Evolutionary conservation across 23 red algal species (phyloP).

Genomic region (Gracilaria caudata): DNA sequence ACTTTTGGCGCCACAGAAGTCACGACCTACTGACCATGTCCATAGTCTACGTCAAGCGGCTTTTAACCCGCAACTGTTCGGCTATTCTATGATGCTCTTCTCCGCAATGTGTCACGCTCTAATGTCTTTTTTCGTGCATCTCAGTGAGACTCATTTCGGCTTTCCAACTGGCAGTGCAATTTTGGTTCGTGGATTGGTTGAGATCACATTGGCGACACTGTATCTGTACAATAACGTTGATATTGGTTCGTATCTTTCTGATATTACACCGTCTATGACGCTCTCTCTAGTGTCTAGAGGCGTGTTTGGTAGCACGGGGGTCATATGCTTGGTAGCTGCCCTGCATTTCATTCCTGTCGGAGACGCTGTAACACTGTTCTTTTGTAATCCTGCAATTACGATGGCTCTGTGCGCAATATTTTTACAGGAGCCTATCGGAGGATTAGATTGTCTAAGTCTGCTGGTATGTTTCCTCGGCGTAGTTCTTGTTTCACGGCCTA

Average conservation of each 20-base stretch:
- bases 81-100: slow-evolving; percentile 20
- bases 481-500: slow-evolving; percentile 20
- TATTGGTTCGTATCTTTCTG: background rate
- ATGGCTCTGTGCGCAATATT: slow-evolving; percentile 1
- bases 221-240: slow-evolving; percentile 20
- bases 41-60: background rate
- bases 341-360: slow-evolving; percentile 3
- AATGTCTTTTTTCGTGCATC: background rate
- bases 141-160: background rate
- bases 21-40: background rate
- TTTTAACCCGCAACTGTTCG: background rate
- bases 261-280: background rate
- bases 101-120: slow-evolving; percentile 5
- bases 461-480: background rate
- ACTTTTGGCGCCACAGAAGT: background rate
- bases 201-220: background rate
- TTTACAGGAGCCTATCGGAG: background rate
- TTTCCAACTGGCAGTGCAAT: background rate
- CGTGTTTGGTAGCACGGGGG: background rate
- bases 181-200: background rate
- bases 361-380: slow-evolving; percentile 6
- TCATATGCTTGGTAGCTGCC: background rate
- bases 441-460: background rate
- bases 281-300: background rate
- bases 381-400: background rate